phyloP scores from a whole-genome alignment of 768 basidiomycete species.

The Rhodotorula toruloides region DNA sequence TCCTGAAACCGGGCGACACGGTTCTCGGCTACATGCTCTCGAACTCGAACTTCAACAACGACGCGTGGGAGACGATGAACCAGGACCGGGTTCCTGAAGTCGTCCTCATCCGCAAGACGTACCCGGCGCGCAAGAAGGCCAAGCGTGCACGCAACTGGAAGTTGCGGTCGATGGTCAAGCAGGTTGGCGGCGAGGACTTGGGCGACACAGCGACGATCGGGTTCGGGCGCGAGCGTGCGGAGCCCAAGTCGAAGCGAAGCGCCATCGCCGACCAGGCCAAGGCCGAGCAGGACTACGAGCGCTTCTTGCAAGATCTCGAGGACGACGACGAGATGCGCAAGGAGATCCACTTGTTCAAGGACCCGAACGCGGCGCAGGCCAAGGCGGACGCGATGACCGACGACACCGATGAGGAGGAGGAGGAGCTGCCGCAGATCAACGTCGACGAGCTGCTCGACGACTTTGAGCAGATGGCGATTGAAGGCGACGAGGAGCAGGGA shows the following conservation, averaged over 20 bases:
- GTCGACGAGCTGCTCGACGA: constrained; percentile 34
- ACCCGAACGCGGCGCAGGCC: constrained; percentile 42
- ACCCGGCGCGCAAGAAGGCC: constrained; percentile 90
- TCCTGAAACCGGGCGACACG: constrained; percentile 90
- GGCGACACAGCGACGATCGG: constrained; percentile 66
- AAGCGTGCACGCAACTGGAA: constrained; percentile 75
- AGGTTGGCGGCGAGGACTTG: constrained; percentile 57
- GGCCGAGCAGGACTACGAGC: constrained; percentile 94
- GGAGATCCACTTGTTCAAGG: constrained; percentile 80
- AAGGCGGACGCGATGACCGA: constrained; percentile 15
- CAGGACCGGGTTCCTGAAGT: constrained; percentile 75
- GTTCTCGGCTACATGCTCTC: constrained; percentile 85
- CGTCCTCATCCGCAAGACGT: constrained; percentile 88
- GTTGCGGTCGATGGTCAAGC: constrained; percentile 66
- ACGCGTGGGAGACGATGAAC: constrained; percentile 56
- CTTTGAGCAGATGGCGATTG: constrained; percentile 2
- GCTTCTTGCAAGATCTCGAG: constrained; percentile 88
- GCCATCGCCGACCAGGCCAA: constrained; percentile 51
- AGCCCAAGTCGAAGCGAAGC: constrained; percentile 16
- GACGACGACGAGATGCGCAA: constrained; percentile 88
- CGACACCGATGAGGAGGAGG: constrained; percentile 31
- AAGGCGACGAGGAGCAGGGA: not conserved
- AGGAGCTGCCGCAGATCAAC: constrained; percentile 37
- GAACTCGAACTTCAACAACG: constrained; percentile 87
- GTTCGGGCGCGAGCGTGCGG: constrained; percentile 34